Percentiles rank a stretch among this genome's conserved stretches.
These are phyloP conservation scores for Aspergillus pseudoglaucus DNA, from an alignment of 2,329 filamentous ascomycete genomes.

Conservation along the genomic window DNA sequence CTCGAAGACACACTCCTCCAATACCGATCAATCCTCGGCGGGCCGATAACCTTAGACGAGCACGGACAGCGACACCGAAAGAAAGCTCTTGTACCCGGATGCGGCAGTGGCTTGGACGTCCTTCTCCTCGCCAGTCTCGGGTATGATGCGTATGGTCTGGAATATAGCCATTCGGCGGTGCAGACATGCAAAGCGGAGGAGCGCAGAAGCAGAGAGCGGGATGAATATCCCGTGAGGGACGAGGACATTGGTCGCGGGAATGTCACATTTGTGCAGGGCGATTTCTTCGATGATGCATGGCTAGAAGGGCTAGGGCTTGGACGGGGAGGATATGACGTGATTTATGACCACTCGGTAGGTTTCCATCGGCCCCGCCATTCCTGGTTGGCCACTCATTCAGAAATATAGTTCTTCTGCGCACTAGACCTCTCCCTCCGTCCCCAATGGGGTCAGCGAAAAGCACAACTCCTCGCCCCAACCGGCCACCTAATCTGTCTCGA, in stretches of 20 bases:
- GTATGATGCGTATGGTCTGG: conserved; percentile 70
- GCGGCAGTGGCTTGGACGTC: conserved; percentile 76
- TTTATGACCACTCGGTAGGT: conserved; percentile 45
- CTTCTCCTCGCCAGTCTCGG: conserved; percentile 67
- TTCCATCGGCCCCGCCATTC: neutral
- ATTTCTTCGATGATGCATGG: conserved; percentile 43
- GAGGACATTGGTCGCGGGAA: conserved; percentile 30
- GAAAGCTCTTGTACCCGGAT: conserved; percentile 70
- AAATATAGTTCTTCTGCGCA: conserved; percentile 56
- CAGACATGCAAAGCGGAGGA: conserved; percentile 33
- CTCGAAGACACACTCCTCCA: conserved; percentile 48
- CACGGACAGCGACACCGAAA: conserved; percentile 31
- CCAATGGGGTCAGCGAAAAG: conserved; percentile 51
- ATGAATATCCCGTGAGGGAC: conserved; percentile 30
- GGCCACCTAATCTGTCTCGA: conserved; percentile 62
- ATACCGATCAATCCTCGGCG: conserved; percentile 31
- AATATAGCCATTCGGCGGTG: conserved; percentile 52
- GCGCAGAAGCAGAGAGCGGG: conserved; percentile 19
- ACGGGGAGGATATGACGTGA: conserved; percentile 37
- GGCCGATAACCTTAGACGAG: conserved; percentile 18
- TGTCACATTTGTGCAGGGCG: conserved; percentile 37
- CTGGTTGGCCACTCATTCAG: neutral
- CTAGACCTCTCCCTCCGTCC: conserved; percentile 50
- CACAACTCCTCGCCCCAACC: conserved; percentile 44
- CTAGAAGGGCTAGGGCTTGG: conserved; percentile 26